Conservation (phyloP, 1,284 basidiomycete genomes). For the Ceratobasidium theobromae region DNA sequence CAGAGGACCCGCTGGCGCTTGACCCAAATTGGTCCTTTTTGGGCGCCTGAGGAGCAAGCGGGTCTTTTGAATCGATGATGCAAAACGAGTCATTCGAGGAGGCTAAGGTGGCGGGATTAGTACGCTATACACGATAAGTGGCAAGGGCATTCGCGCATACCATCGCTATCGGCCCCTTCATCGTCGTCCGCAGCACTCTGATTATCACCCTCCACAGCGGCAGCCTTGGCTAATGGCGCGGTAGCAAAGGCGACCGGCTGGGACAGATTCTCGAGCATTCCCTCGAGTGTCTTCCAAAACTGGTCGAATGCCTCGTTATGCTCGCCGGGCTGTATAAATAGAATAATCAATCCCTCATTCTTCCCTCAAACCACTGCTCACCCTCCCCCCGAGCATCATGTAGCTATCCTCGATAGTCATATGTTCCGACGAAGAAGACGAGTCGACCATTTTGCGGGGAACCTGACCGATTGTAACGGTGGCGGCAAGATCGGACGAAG, state of each 20-base stretch:
- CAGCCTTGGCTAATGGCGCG: constrained; percentile 60
- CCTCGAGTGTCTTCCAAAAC: constrained; percentile 82
- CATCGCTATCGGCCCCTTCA: background rate
- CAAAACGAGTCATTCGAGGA: constrained; percentile 27
- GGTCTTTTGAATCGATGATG: constrained; percentile 6
- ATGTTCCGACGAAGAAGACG: constrained; percentile 46
- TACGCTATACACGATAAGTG: background rate
- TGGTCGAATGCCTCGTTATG: constrained; percentile 79
- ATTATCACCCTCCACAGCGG: constrained; percentile 36
- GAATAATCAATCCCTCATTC: constrained; percentile 27
- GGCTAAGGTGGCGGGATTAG: background rate
- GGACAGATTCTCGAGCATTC: constrained; percentile 75
- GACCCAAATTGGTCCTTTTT: background rate
- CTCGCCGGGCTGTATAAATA: constrained; percentile 54
- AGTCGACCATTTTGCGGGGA: constrained; percentile 41
- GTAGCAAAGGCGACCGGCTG: constrained; percentile 85
- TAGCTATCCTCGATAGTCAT: constrained; percentile 75
- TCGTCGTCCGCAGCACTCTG: constrained; percentile 8
- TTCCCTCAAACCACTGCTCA: constrained; percentile 45
- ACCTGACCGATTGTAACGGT: constrained; percentile 36
- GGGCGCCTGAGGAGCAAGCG: background rate
- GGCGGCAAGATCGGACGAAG: constrained; percentile 30
- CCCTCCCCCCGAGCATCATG: constrained; percentile 69
- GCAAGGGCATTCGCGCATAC: background rate
- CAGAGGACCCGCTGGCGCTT: background rate